Evolutionary conservation across 75 land plant genomes (phyloP), one percentile per base, ranked within the genome.

Genomic region (Cryptomeria japonica): DNA sequence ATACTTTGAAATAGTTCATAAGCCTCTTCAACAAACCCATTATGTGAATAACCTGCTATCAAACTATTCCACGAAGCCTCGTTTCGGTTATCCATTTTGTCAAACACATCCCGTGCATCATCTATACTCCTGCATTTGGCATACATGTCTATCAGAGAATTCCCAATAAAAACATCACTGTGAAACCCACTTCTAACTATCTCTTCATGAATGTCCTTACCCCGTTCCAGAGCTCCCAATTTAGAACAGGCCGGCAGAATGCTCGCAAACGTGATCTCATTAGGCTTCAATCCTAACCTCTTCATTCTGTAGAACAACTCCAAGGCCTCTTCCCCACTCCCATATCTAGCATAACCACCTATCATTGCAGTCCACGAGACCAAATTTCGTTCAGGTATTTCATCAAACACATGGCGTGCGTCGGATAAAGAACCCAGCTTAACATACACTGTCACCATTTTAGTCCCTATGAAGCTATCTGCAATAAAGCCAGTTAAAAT

Each of bases 331-430:
- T 88, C 85, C 22, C 87, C 90, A 90, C 39, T 84, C 36, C 84
- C 92, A 85, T 93, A 90, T 58, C 92, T 90, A 19, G 94, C 89
- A 93, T 90, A 95, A 85, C 91, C 93, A 77, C 88, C 84, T 16
- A 95, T 87, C 88, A 95, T 91, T 18, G 96, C 92, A 34, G 94
- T 94, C 94, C 94, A 95, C 5, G 91, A 87, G 73, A 95, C 92
- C 88, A 90, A 85, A 58, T 95, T 93, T 76, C 87, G 88, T 12
- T 25, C 37, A n/a, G 77, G 3, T 85, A 94, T 86, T 88, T 87
- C 90, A 86, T 93, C 88, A 86, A 95, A 94, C 41, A 95, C 91
- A 68, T 82, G 83, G 2, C 89, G 89, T 16, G 95, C 96, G 90
- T 95, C 95, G 3, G 87, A 28, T 49, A 92, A 58, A 39, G 25